A percentile compares a stretch with the other conserved stretches of the same genome.
Evolutionary conservation across 768 basidiomycete genomes (phyloP).

Genomic region (Lactarius indigo): DNA sequence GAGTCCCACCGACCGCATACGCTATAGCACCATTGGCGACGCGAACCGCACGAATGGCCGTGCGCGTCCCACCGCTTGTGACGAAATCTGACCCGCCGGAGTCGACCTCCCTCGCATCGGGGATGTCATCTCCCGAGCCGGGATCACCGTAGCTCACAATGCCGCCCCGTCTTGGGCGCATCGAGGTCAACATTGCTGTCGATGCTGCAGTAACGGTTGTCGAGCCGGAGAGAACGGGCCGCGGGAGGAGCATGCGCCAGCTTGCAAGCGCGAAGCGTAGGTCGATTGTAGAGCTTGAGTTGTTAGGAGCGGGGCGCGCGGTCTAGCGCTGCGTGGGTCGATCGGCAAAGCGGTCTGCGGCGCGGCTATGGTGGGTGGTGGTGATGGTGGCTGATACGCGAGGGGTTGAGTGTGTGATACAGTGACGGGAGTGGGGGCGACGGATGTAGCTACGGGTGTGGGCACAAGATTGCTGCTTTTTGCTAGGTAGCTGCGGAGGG

Average conservation of each 20-base stretch:
- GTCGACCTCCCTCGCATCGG: constrained; percentile 76
- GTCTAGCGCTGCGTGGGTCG: constrained; percentile 29
- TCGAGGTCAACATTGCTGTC: constrained; percentile 39
- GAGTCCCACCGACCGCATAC: constrained; percentile 38
- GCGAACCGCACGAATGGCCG: constrained; percentile 40
- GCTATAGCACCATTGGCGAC: constrained; percentile 44
- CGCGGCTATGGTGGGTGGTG: constrained; percentile 31
- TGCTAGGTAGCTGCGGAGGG: constrained; percentile 42
- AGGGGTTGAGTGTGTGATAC: constrained; percentile 36
- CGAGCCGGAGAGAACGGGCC: constrained; percentile 61
- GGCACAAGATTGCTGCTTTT: constrained; percentile 45
- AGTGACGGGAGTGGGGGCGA: constrained; percentile 32
- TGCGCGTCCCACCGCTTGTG: constrained; percentile 58
- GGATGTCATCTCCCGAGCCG: constrained; percentile 76
- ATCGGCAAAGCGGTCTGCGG: constrained; percentile 40
- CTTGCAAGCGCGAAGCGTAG: constrained; percentile 83
- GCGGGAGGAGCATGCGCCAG: constrained; percentile 88
- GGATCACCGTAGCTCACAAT: constrained; percentile 85
- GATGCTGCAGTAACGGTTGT: constrained; percentile 34
- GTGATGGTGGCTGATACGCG: constrained; percentile 29
- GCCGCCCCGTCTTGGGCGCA: constrained; percentile 51
- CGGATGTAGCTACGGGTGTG: constrained; percentile 21
- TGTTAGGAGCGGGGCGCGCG: constrained; percentile 43
- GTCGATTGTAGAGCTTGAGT: constrained; percentile 75
- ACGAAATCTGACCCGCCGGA: constrained; percentile 83